Evolutionary conservation across 257 asterid genomes (phyloP).

Genomic region (Solanum pimpinellifolium): DNA sequence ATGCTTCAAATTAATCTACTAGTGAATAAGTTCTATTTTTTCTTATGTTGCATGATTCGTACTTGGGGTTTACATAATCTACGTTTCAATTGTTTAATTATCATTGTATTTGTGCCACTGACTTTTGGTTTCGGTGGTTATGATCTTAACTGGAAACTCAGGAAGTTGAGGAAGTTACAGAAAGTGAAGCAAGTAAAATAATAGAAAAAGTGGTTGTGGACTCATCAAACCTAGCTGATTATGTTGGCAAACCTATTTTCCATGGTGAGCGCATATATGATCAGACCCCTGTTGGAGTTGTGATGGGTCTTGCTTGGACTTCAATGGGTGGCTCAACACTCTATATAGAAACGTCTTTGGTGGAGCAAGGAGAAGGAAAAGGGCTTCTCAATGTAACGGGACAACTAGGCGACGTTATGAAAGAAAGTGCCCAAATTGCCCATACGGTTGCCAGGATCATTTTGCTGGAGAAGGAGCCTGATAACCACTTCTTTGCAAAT

Average conservation of each 20-base stretch:
- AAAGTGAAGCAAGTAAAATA: conserved; percentile 16
- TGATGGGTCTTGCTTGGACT: conserved; percentile 99
- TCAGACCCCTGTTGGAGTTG: conserved; percentile 85
- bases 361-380: conserved; percentile 92
- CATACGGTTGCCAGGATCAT: conserved; percentile 74
- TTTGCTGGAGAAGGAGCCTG: conserved; percentile 67
- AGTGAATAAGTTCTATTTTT: background rate
- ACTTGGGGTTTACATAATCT: background rate
- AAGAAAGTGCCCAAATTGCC: conserved; percentile 97
- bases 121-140: background rate
- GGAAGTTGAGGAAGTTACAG: conserved; percentile 27
- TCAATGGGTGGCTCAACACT: conserved; percentile 99
- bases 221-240: conserved; percentile 60
- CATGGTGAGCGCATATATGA: conserved; percentile 90
- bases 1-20: background rate
- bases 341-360: conserved; percentile 62
- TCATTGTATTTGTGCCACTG: background rate
- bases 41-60: background rate
- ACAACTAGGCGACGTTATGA: conserved; percentile 97
- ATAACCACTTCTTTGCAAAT: conserved; percentile 51
- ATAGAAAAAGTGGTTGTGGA: conserved; percentile 58
- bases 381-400: conserved; percentile 74
- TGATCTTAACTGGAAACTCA: conserved; percentile 24
- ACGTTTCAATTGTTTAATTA: background rate
- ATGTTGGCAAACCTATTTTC: conserved; percentile 93